Conservation (phyloP, 129 eudicot species). For the Artemisia tridentata region DNA sequence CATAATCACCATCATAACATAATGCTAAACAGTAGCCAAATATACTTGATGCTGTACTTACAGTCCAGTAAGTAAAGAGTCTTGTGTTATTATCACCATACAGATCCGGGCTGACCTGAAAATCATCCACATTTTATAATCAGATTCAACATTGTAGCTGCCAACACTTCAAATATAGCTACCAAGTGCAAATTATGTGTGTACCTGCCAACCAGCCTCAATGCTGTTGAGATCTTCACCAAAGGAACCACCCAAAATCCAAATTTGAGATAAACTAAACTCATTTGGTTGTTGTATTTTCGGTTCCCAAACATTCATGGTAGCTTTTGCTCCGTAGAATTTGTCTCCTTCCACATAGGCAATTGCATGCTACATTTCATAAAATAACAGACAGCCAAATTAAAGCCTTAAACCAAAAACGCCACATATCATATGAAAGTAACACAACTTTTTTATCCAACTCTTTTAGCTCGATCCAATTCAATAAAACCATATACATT, state of each 20-base stretch:
- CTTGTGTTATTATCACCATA: constrained; percentile 88
- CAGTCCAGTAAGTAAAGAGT: constrained; percentile 84
- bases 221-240: constrained; percentile 97
- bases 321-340: constrained; percentile 87
- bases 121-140: constrained; percentile 18
- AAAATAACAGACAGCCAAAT: not conserved
- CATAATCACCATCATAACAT: too few species aligned
- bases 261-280: constrained; percentile 82
- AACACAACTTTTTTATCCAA: not conserved
- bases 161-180: not conserved
- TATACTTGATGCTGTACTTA: constrained; percentile 13
- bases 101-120: constrained; percentile 84
- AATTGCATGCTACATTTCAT: constrained; percentile 71
- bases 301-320: constrained; percentile 97
- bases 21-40: too few species aligned
- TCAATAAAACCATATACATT: constrained; percentile 13
- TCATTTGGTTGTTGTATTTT: constrained; percentile 84
- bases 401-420: not conserved
- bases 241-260: constrained; percentile 93
- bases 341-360: constrained; percentile 96
- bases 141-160: constrained; percentile 17
- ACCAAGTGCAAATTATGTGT: not conserved
- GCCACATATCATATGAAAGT: constrained; percentile 7
- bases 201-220: constrained; percentile 99
- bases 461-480: constrained; percentile 9